Evolutionary conservation across 169 alveolate species (phyloP), one percentile per base, ranked within the genome.

Genomic region (Babesia ovis): DNA sequence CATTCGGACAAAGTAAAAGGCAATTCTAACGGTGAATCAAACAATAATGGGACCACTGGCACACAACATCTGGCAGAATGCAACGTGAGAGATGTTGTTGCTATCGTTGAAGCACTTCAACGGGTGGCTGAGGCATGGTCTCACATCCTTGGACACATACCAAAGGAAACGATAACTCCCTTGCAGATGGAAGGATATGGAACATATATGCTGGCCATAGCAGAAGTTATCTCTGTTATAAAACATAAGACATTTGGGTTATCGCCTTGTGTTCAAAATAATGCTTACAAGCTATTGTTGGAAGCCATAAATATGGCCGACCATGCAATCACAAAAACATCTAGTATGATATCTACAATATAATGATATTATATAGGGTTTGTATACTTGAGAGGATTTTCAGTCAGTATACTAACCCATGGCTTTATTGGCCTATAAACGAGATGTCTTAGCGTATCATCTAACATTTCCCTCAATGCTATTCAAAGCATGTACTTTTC

Each of bases 101-200:
- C 57, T 18, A 60, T 41, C 11, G 31, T 60, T 22, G 70, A 60
- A 23, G 70, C 70, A 35, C 42, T 43, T 18, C 54, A 60, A 48
- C 45, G 61, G 22, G 34, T 64, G 8, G 74, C 74, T 3, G 61
- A 45, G 2, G 53, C 62, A 25, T 64, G 74, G 74, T 50, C 20
- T 31, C 45, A 64, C 37, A 16, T 64, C 0, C 0, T 64, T 4
- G 23, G 62, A 2, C 34, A 50, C 31, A 29, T 64, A 12, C 74
- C 74, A 2, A 23, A 31, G 37, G 59, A 50, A 1, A 29, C 11
- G 9, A 8, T 64, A 6, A 11, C 48, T 8, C 34, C 8, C 25
- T 2, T 64, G 14, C 32, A 39, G 37, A 3, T 14, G 9, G 74
- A 64, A 4, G 74, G 74, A 27, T 64, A 64, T 22, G 48, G 48